Base-by-base conservation (phyloP, 768 basidiomycete species). In the Filobasidium floriforme region DNA sequence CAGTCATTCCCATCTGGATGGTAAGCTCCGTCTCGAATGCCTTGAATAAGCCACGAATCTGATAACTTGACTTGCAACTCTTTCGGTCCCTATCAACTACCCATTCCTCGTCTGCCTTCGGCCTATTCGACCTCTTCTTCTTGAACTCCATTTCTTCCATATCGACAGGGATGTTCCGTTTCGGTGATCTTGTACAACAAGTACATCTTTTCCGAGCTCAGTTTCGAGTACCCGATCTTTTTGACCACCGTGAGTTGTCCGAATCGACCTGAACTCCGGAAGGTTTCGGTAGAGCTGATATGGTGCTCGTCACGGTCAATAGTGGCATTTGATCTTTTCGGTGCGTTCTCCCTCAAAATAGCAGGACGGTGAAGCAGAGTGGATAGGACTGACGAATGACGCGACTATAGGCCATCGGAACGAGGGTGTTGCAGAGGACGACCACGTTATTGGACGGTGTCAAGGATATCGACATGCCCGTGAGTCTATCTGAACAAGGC, bases 121-220 rank as follows among this genome's bases (percentile, higher is more conserved):
- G n/a, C n/a, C n/a, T n/a, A n/a, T n/a, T n/a, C n/a, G n/a, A n/a
- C n/a, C n/a, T n/a, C n/a, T n/a, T n/a, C n/a, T n/a, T n/a, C n/a
- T n/a, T n/a, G n/a, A n/a, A n/a, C n/a, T n/a, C n/a, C n/a, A n/a
- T n/a, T n/a, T n/a, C n/a, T n/a, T n/a, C n/a, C n/a, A n/a, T n/a
- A n/a, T n/a, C n/a, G n/a, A 15, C 19, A 24, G 54, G 80, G 85
- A 22, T 87, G 94, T 71, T 89, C 87, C 70, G 90, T 91, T 28
- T 77, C 85, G 9, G 93, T 97, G 76, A 97, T 97, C 80, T 86
- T 96, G 66, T 96, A 97, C 85, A 96, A 96, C 84, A 94, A 77
- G 73, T 78, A 75, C 72, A 67, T 80, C 70, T 76, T 78, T 60
- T 66, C 72, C 55, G 69, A 84, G 54, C 85, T 89, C 73, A 79